phyloP scores from a whole-genome alignment of 2,329 filamentous ascomycete species.

The Neonectria sp. region DNA sequence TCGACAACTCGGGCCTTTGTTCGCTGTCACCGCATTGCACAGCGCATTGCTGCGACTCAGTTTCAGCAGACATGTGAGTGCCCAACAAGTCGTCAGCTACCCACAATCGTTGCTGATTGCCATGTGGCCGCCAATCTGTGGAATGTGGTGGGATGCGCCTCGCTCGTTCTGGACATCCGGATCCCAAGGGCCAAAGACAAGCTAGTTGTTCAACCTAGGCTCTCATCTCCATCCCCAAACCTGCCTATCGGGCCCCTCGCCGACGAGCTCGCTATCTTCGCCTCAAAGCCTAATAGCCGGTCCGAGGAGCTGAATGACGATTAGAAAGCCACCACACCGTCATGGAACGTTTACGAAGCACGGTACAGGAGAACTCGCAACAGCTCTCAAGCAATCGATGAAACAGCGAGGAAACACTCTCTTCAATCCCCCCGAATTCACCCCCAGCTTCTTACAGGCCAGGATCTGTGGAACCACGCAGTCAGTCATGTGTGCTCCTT shows the following conservation, averaged over 20 bases:
- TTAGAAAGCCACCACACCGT: neutral
- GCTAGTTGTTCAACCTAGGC: neutral
- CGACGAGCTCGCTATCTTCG: conserved; percentile 1
- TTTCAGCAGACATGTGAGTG: conserved; percentile 17
- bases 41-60: neutral
- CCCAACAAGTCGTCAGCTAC: conserved; percentile 12
- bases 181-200: neutral
- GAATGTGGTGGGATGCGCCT: conserved; percentile 29
- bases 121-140: conserved; percentile 17
- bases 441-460: neutral
- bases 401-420: neutral
- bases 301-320: neutral
- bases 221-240: neutral
- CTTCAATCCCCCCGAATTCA: neutral
- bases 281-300: conserved; percentile 2
- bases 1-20: neutral
- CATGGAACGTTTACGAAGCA: neutral
- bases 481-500: neutral
- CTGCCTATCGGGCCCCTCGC: conserved; percentile 10
- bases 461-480: neutral
- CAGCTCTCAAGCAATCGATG: neutral
- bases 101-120: conserved; percentile 2
- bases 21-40: conserved; percentile 4
- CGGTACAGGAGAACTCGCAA: no score
- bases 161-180: conserved; percentile 15